Evolutionary conservation across 2,329 filamentous ascomycete species (phyloP).

Genomic region (Verticillium longisporum): DNA sequence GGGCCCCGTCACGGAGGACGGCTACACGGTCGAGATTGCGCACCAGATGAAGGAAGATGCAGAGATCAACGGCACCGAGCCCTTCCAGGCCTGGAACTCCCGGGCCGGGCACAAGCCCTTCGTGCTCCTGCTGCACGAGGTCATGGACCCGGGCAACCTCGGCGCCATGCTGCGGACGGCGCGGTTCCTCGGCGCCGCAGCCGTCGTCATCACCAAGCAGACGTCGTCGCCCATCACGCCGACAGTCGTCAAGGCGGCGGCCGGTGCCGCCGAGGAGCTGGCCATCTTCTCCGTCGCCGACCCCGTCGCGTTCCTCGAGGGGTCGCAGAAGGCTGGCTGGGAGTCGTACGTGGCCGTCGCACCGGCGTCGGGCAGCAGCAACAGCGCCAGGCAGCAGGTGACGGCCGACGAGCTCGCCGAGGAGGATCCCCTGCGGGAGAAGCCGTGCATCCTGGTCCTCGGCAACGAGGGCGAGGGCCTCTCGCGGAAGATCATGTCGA

Average conservation of each 20-base stretch:
- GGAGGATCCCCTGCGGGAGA: slow-evolving; percentile 43
- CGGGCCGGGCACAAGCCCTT: slow-evolving; percentile 55
- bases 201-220: slow-evolving; percentile 67
- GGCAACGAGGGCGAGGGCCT: slow-evolving; percentile 77
- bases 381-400: slow-evolving; percentile 28
- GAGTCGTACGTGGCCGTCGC: slow-evolving; percentile 70
- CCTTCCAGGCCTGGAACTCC: slow-evolving; percentile 33
- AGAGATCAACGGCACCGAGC: slow-evolving; percentile 60
- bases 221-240: slow-evolving; percentile 70
- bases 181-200: slow-evolving; percentile 84
- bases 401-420: slow-evolving; percentile 42
- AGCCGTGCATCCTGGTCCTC: slow-evolving; percentile 73
- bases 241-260: slow-evolving; percentile 77
- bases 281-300: slow-evolving; percentile 64
- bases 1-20: slow-evolving; percentile 37
- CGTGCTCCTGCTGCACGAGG: slow-evolving; percentile 66
- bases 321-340: slow-evolving; percentile 70
- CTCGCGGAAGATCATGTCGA: slow-evolving; percentile 52
- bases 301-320: slow-evolving; percentile 61
- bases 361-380: slow-evolving; percentile 22
- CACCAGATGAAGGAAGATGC: slow-evolving; percentile 70
- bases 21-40: slow-evolving; percentile 54
- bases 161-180: slow-evolving; percentile 85
- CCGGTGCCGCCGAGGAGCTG: slow-evolving; percentile 78
- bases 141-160: slow-evolving; percentile 83